Evolutionary conservation across 352 stramenopile genomes (phyloP), one percentile per base, ranked within the genome.

Genomic region (Discostella stelligera): DNA sequence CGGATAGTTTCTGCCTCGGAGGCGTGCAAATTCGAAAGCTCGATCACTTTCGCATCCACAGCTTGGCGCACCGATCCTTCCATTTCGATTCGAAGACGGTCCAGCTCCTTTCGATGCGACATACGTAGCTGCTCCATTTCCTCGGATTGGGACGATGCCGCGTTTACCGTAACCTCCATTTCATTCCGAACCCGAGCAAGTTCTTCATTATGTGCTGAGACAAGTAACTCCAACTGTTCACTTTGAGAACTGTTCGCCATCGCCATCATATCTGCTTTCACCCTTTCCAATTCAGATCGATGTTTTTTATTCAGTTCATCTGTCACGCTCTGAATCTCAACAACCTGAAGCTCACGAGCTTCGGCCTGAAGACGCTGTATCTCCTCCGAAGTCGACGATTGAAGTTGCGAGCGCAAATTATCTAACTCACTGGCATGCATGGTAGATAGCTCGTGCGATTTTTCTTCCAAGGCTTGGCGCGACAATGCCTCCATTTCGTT

Each of bases 301-400:
- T 87, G 70, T 20, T 37, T 66, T 32, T 62, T 37, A 20, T 84
- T 84, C 32, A 85, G 23, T 11, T 87, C 77, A 5, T 65, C 70
- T n/a, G 74, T 68, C 32, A 86, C 71, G 46, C 49, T 54, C n/a
- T 77, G 66, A 46, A 80, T 71, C 23, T 74, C 77, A 25, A 62
- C 53, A 8, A 27, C n/a, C 49, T 71, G 77, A 20, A 86, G 63
- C 13, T 80, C 41, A 4, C 83, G 48, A 0, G 74, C 63, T 59
- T 62, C 69, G 41, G 79, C 56, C 11, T 74, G 30, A n/a, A 76
- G 37, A 44, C 71, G 77, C 30, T 82, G 37, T 0, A 74, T 62
- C 30, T 73, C 64, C 20, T 75, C 60, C 44, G 46, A 60, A 5
- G 49, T 8, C 5, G 60, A 60, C 10, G 66, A 55, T 60, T 62